phyloP scores from a whole-genome alignment of 371 early-diverging fungal genomes.

The Gilbertella persicaria region DNA sequence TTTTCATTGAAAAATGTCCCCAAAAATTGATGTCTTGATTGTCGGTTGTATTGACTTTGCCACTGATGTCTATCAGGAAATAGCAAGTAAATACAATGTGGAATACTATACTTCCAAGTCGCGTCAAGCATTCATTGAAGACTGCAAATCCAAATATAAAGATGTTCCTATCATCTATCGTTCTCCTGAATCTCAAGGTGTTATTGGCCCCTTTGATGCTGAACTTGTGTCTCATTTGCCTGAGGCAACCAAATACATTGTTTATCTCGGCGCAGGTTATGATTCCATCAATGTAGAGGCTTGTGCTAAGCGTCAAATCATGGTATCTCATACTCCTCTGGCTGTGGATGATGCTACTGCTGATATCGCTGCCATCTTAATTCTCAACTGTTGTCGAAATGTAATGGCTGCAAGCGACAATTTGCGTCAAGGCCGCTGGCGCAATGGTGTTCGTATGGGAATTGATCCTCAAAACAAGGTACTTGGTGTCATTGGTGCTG shows the following conservation, averaged over 20 bases:
- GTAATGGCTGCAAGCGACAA: constrained; percentile 42
- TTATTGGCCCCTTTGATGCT: constrained; percentile 34
- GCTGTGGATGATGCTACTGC: constrained; percentile 57
- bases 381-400: constrained; percentile 52
- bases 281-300: constrained; percentile 42
- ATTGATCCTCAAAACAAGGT: constrained; percentile 51
- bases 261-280: constrained; percentile 44
- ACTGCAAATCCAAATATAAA: constrained; percentile 37
- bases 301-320: constrained; percentile 34
- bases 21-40: constrained; percentile 23
- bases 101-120: constrained; percentile 31
- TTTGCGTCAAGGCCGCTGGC: constrained; percentile 52
- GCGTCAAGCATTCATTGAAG: constrained; percentile 39
- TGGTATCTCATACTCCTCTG: constrained; percentile 44
- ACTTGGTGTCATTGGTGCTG: constrained; percentile 62
- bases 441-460: constrained; percentile 49
- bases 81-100: constrained; percentile 22
- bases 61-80: constrained; percentile 22
- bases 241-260: constrained; percentile 29
- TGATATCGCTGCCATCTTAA: constrained; percentile 53
- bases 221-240: constrained; percentile 40
- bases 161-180: constrained; percentile 31
- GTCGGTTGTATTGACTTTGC: constrained; percentile 43
- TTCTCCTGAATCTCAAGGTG: constrained; percentile 23
- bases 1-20: neutral